A percentile compares a stretch with the other conserved stretches of the same genome.
Evolutionary conservation across 208 protist species (phyloP).

Genomic region (Trypanosomatidae sp.): DNA sequence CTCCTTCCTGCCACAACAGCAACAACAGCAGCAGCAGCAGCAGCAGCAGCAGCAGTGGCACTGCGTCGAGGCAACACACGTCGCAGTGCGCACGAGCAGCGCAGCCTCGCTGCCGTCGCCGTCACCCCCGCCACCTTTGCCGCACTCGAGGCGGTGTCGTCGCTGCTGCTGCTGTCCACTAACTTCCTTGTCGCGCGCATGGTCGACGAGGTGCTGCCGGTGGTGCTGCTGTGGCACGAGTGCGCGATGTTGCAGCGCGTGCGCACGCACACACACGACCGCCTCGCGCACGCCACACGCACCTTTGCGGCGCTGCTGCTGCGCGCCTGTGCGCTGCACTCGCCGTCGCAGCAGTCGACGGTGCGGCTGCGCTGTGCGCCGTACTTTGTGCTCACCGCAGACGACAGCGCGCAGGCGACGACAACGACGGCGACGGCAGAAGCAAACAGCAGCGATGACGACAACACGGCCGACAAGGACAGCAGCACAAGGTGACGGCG

Average conservation of each 20-base stretch:
- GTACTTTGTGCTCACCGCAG: background rate
- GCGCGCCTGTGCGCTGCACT: constrained; percentile 8
- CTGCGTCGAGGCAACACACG: background rate
- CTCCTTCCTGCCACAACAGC: constrained; percentile 8
- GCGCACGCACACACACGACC: constrained; percentile 60
- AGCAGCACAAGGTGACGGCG: background rate
- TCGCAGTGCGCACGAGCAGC: constrained; percentile 28
- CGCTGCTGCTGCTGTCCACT: constrained; percentile 27
- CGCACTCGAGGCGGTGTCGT: constrained; percentile 29
- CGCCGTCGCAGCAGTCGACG: background rate
- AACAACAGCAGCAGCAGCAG: too few species aligned
- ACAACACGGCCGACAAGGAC: background rate
- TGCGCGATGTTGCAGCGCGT: constrained; percentile 36
- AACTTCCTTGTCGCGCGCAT: constrained; percentile 63
- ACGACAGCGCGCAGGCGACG: background rate
- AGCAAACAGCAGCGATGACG: background rate
- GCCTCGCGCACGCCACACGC: constrained; percentile 15
- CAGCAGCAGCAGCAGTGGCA: too few species aligned
- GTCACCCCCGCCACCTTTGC: constrained; percentile 37
- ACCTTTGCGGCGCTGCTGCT: too few species aligned
- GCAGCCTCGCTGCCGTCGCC: constrained; percentile 30
- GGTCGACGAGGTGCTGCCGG: constrained; percentile 61
- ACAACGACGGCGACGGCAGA: background rate
- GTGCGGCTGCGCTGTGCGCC: background rate
- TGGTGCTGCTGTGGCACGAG: constrained; percentile 67